Evolutionary conservation across 2,329 filamentous ascomycete genomes (phyloP).

Genomic region (Botrytis pseudocinerea): DNA sequence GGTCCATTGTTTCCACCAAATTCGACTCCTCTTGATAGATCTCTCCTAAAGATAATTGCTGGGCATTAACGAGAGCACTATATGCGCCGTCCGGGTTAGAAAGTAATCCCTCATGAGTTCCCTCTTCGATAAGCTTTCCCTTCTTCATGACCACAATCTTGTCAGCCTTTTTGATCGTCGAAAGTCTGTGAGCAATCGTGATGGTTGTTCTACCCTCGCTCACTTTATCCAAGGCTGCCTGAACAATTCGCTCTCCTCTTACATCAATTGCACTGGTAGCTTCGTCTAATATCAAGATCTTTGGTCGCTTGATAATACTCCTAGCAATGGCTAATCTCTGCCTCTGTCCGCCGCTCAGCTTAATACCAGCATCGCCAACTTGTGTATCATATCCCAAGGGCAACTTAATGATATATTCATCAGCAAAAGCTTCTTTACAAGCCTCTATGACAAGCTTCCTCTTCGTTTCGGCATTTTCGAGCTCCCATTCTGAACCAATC

Average conservation of each 20-base stretch:
- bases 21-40: slow-evolving; percentile 34
- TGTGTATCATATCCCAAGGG: slow-evolving; percentile 68
- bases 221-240: slow-evolving; percentile 55
- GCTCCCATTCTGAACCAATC: slow-evolving; percentile 53
- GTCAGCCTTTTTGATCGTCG: slow-evolving; percentile 78
- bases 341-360: slow-evolving; percentile 76
- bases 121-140: slow-evolving; percentile 71
- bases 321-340: slow-evolving; percentile 73
- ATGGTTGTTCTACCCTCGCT: slow-evolving; percentile 73
- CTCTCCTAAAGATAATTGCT: slow-evolving; percentile 43
- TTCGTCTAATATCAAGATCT: slow-evolving; percentile 72
- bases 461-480: slow-evolving; percentile 57
- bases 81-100: slow-evolving; percentile 61
- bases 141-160: slow-evolving; percentile 74
- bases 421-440: slow-evolving; percentile 66
- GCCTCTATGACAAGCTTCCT: slow-evolving; percentile 61
- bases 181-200: slow-evolving; percentile 87
- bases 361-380: slow-evolving; percentile 76
- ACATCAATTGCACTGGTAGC: slow-evolving; percentile 53
- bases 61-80: slow-evolving; percentile 64
- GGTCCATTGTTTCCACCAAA: slow-evolving; percentile 32
- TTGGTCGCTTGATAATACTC: slow-evolving; percentile 69
- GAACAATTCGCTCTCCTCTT: slow-evolving; percentile 54
- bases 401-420: slow-evolving; percentile 66
- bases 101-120: slow-evolving; percentile 73